phyloP scores from a whole-genome alignment of 139 green algal species.

The Nannochloris sp. region DNA sequence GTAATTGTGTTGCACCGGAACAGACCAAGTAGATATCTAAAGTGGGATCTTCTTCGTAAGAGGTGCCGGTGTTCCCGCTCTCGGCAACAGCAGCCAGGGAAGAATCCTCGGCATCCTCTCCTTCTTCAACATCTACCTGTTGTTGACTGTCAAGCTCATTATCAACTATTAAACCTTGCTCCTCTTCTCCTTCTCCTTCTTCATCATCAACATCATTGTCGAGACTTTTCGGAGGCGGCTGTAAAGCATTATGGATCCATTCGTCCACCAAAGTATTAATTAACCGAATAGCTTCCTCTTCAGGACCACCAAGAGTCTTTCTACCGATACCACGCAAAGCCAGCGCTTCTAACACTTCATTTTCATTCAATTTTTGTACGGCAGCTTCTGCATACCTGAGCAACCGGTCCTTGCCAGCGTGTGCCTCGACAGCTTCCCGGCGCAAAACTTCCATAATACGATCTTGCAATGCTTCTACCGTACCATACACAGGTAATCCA shows the following conservation, averaged over 20 bases:
- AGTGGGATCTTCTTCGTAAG: conserved; percentile 7
- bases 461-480: conserved; percentile 15
- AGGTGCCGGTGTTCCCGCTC: no score
- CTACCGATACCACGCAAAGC: neutral
- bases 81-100: neutral
- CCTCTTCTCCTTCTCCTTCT: neutral
- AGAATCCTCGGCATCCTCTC: neutral
- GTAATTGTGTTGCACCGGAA: conserved; percentile 4
- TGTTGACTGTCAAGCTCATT: neutral
- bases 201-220: neutral
- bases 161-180: no score
- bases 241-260: conserved; percentile 3
- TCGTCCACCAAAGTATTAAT: conserved; percentile 1
- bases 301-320: neutral
- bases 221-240: neutral
- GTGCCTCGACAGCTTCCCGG: conserved; percentile 1
- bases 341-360: conserved; percentile 11
- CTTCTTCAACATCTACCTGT: conserved; percentile 7
- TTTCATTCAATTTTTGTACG: conserved; percentile 10
- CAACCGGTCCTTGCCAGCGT: conserved; percentile 13
- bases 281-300: neutral
- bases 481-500: conserved; percentile 14
- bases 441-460: conserved; percentile 13
- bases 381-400: conserved; percentile 11
- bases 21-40: conserved; percentile 16